Conservation (phyloP, 371 early-diverging fungal species). For the Fennellomyces sp. region DNA sequence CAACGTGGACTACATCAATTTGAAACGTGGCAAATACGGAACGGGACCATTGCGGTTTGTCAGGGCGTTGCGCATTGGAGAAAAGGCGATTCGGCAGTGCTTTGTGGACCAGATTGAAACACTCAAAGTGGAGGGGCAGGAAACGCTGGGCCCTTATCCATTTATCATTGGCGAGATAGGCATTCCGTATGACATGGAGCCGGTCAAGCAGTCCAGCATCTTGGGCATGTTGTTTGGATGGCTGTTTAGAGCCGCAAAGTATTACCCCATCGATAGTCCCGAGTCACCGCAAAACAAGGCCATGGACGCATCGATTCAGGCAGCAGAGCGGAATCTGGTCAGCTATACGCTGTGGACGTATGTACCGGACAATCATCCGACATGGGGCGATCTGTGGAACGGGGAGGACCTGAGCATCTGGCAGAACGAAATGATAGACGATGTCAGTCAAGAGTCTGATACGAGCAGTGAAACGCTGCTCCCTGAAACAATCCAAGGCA, state of each 20-base stretch:
- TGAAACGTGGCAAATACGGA: constrained; percentile 66
- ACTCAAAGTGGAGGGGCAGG: constrained; percentile 55
- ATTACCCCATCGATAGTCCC: constrained; percentile 15
- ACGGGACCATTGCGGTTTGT: constrained; percentile 50
- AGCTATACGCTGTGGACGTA: constrained; percentile 74
- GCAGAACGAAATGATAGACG: constrained; percentile 17
- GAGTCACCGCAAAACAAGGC: constrained; percentile 63
- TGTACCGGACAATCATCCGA: constrained; percentile 57
- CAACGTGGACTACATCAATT: constrained; percentile 69
- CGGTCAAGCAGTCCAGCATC: constrained; percentile 8
- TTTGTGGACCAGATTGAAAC: constrained; percentile 62
- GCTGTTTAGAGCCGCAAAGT: neutral
- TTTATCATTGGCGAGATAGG: constrained; percentile 75
- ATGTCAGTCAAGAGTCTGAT: too few species aligned
- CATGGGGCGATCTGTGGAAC: constrained; percentile 76
- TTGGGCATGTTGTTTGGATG: constrained; percentile 9
- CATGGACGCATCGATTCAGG: constrained; percentile 71
- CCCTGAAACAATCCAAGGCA: constrained; percentile 6
- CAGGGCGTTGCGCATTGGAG: constrained; percentile 62
- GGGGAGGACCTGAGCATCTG: constrained; percentile 70
- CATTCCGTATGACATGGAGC: constrained; percentile 74
- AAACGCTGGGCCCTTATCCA: constrained; percentile 54
- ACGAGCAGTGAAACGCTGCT: constrained; percentile 11
- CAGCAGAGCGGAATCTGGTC: constrained; percentile 62
- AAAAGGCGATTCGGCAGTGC: constrained; percentile 58